These are phyloP conservation scores for Bonnemaisonia californica DNA, from an alignment of 31 red algal species.

Conservation along the genomic window DNA sequence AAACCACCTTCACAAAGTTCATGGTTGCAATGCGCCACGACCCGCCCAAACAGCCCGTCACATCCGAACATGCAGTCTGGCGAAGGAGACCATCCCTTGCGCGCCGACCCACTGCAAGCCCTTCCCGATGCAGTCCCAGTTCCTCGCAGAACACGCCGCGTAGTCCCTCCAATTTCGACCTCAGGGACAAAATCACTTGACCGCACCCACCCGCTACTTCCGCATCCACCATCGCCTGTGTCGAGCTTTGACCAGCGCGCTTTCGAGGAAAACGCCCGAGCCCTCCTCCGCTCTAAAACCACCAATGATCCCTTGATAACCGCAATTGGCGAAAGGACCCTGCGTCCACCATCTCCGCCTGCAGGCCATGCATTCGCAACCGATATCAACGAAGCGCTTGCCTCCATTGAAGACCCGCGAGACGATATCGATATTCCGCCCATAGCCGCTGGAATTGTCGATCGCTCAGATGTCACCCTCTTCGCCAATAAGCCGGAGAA, in stretches of 20 bases:
- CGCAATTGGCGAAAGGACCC: conserved; percentile 11
- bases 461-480: conserved; percentile 49
- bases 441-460: conserved; percentile 21
- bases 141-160: conserved; percentile 30
- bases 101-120: conserved; percentile 46
- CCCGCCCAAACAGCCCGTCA: neutral
- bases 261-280: too few species aligned
- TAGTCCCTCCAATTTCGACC: neutral
- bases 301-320: conserved; percentile 33
- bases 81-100: conserved; percentile 52
- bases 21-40: neutral
- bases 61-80: conserved; percentile 9
- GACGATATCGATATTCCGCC: neutral
- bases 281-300: neutral
- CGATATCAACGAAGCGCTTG: conserved; percentile 33
- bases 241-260: neutral
- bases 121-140: conserved; percentile 51
- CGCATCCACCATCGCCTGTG: neutral
- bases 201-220: neutral
- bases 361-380: conserved; percentile 46
- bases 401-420: conserved; percentile 11
- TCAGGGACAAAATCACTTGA: neutral
- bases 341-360: conserved; percentile 27
- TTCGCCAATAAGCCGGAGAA: neutral
- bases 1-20: neutral